Conservation (phyloP, 1,139 yeast genomes). For the Protomyces macrosporus region DNA sequence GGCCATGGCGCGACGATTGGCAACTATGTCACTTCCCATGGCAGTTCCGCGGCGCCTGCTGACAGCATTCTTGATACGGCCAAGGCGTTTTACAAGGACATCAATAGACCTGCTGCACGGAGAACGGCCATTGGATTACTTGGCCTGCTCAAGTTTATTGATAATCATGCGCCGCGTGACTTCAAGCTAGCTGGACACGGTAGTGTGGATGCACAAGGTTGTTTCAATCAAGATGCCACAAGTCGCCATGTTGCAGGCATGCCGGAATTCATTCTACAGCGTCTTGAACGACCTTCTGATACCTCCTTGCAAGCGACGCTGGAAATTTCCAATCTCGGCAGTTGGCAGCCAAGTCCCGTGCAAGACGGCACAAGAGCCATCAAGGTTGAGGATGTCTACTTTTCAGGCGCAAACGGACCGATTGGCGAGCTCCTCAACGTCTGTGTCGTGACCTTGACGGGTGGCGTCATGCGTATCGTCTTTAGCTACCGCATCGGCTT, state of each 20-base stretch:
- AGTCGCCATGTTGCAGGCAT: conserved; percentile 2
- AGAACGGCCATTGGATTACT: not conserved
- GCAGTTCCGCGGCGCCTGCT: not conserved
- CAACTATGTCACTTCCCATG: conserved; percentile 1
- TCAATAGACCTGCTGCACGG: not conserved
- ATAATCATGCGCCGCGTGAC: not conserved
- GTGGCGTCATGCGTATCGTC: conserved; percentile 8
- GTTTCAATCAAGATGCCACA: not conserved
- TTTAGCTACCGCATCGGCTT: conserved; percentile 6
- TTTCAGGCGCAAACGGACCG: conserved; percentile 11
- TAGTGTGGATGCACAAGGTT: not conserved
- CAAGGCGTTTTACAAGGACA: conserved; percentile 6
- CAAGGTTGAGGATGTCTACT: conserved; percentile 3
- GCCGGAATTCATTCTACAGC: not conserved
- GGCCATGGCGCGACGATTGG: not conserved
- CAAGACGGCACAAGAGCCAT: not conserved
- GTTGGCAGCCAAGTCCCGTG: not conserved
- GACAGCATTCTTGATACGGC: conserved; percentile 2
- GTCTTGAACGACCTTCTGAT: not conserved
- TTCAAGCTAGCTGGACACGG: not conserved
- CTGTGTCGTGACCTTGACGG: conserved; percentile 17
- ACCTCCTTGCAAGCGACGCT: conserved; percentile 4
- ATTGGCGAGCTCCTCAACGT: conserved; percentile 9
- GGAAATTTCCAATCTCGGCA: conserved; percentile 18
- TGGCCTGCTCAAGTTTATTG: not conserved